Percentiles rank a stretch among this genome's conserved stretches.
Conservation (phyloP, 352 stramenopile genomes). For the Phytophthora pisi region DNA sequence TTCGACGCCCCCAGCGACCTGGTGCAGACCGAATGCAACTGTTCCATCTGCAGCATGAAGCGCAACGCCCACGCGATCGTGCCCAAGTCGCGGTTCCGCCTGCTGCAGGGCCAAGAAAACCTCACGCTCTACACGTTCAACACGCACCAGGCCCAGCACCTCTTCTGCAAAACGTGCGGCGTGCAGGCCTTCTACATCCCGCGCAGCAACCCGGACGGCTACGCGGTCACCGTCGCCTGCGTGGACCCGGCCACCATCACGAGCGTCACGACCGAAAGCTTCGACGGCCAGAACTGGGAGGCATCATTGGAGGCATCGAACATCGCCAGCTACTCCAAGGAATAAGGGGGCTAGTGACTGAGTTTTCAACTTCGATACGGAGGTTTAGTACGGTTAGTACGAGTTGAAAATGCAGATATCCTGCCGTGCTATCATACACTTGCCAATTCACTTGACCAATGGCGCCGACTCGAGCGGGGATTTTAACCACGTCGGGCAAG, state of each 20-base stretch:
- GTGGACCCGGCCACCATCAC: conserved; percentile 57
- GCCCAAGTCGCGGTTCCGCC: conserved; percentile 53
- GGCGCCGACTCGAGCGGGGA: neutral
- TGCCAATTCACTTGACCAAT: neutral
- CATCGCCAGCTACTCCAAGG: conserved; percentile 23
- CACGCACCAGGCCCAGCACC: conserved; percentile 75
- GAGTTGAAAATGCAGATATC: no score
- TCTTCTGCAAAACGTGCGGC: conserved; percentile 82
- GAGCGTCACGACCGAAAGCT: conserved; percentile 62
- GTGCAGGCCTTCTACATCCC: conserved; percentile 85
- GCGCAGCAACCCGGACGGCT: conserved; percentile 80
- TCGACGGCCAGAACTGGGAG: conserved; percentile 84
- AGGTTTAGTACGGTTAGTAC: neutral
- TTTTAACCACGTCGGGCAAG: neutral
- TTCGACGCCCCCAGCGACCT: conserved; percentile 63
- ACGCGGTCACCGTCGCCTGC: conserved; percentile 77
- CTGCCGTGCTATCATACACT: no score
- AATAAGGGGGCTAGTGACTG: neutral
- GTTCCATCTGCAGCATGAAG: conserved; percentile 86
- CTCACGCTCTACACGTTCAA: conserved; percentile 87
- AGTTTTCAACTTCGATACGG: neutral
- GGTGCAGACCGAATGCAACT: conserved; percentile 81
- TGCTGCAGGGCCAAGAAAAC: conserved; percentile 49
- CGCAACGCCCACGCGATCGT: conserved; percentile 79
- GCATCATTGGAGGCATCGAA: conserved; percentile 13